phyloP scores from a whole-genome alignment of 164 flowering plant species.

The Saururus chinensis region DNA sequence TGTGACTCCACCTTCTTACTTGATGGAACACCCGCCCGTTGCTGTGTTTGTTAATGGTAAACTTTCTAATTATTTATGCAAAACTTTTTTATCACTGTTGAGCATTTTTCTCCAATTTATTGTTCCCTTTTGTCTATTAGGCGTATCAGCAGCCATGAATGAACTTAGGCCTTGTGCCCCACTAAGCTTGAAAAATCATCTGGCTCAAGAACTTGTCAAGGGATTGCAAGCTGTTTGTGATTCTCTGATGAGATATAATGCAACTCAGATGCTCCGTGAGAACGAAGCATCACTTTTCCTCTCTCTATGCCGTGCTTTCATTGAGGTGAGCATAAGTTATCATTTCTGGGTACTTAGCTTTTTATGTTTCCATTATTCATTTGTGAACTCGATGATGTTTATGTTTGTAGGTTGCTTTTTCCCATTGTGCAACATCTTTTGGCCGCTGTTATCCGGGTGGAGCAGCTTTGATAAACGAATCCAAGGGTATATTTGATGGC shows the following conservation, averaged over 20 bases:
- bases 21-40: conserved; percentile 98
- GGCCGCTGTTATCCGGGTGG: conserved; percentile 94
- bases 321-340: conserved; percentile 46
- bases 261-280: conserved; percentile 70
- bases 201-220: conserved; percentile 75
- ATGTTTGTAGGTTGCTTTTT: conserved; percentile 55
- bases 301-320: conserved; percentile 80
- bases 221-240: conserved; percentile 82
- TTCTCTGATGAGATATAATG: conserved; percentile 63
- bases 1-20: conserved; percentile 78
- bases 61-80: conserved; percentile 1
- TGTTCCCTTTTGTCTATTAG: conserved; percentile 24
- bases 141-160: conserved; percentile 91
- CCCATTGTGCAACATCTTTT: conserved; percentile 80
- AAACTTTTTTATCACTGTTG: background rate
- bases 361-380: background rate
- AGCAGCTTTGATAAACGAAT: conserved; percentile 51
- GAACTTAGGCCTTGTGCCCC: conserved; percentile 99
- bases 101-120: background rate
- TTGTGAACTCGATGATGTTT: background rate
- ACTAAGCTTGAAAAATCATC: conserved; percentile 56
- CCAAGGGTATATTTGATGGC: conserved; percentile 61
- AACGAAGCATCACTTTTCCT: conserved; percentile 76
- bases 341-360: background rate
- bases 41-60: conserved; percentile 92